Evolutionary conservation across 148 eudicot species (phyloP).

Genomic region (Silene latifolia): DNA sequence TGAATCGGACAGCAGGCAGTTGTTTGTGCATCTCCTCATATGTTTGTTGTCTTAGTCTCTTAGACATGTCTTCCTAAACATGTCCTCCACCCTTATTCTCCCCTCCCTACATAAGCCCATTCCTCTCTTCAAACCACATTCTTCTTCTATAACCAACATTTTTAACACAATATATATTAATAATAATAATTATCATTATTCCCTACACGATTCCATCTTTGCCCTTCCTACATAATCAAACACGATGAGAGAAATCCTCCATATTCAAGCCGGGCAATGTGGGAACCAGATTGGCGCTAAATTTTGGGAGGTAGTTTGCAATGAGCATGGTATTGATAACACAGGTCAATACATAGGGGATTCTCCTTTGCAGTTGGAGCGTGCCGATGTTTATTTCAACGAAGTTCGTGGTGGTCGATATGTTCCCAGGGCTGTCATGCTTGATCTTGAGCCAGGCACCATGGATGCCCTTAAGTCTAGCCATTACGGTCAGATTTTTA

Average conservation of each 20-base stretch:
- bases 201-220: not conserved
- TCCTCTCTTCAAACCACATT: not conserved
- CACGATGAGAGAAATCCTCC: conserved; percentile 40
- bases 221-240: not conserved
- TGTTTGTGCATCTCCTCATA: conserved; percentile 36
- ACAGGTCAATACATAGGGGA: conserved; percentile 40
- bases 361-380: conserved; percentile 38
- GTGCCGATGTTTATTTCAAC: conserved; percentile 47
- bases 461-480: conserved; percentile 51
- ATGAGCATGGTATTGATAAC: conserved; percentile 47
- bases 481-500: conserved; percentile 45
- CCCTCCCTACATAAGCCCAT: conserved; percentile 11
- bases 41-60: no score
- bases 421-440: conserved; percentile 47
- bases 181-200: no score
- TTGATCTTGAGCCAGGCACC: conserved; percentile 57
- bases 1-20: conserved; percentile 22
- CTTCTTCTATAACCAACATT: not conserved
- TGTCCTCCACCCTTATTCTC: conserved; percentile 32
- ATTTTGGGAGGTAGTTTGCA: conserved; percentile 51
- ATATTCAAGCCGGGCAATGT: conserved; percentile 50
- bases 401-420: conserved; percentile 49
- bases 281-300: conserved; percentile 53
- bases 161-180: no score
- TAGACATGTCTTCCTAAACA: conserved; percentile 23